Evolutionary conservation across 78 protist species (phyloP).

Genomic region (Anaeramoeba flamelloides): DNA sequence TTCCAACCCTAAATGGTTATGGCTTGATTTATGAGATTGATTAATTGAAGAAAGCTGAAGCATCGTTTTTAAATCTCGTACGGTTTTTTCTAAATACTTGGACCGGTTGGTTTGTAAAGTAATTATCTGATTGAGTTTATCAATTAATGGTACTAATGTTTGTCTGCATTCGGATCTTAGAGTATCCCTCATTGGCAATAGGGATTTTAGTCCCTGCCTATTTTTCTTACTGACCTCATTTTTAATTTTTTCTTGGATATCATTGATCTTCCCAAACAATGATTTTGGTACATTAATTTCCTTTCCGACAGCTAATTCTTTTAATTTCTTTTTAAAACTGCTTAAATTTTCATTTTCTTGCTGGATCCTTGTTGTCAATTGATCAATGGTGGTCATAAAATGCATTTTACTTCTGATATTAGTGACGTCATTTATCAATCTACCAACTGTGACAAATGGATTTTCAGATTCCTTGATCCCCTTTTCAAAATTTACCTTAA

Average conservation of each 20-base stretch:
- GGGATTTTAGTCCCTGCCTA: not conserved
- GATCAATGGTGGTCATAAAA: not conserved
- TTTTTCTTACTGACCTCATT: not conserved
- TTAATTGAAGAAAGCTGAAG: too few relatives aligned
- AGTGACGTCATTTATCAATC: not conserved
- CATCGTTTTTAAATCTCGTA: too few relatives aligned
- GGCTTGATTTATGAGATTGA: too few relatives aligned
- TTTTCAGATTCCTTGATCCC: not conserved
- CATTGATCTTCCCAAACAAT: not conserved
- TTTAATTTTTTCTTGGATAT: not conserved
- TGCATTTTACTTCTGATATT: not conserved
- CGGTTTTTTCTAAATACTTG: not conserved
- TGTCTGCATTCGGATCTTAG: not conserved
- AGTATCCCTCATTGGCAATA: not conserved
- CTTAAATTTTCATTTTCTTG: not conserved
- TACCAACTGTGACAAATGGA: not conserved
- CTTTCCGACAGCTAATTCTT: not conserved
- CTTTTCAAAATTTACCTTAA: not conserved
- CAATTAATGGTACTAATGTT: not conserved
- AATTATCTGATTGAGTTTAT: not conserved
- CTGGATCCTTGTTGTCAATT: not conserved
- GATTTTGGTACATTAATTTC: not conserved
- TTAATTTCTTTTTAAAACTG: not conserved
- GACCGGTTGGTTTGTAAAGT: not conserved
- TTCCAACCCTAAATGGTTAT: too few relatives aligned